Evolutionary conservation across 164 flowering plant genomes (phyloP).

Genomic region (Houttuynia cordata): DNA sequence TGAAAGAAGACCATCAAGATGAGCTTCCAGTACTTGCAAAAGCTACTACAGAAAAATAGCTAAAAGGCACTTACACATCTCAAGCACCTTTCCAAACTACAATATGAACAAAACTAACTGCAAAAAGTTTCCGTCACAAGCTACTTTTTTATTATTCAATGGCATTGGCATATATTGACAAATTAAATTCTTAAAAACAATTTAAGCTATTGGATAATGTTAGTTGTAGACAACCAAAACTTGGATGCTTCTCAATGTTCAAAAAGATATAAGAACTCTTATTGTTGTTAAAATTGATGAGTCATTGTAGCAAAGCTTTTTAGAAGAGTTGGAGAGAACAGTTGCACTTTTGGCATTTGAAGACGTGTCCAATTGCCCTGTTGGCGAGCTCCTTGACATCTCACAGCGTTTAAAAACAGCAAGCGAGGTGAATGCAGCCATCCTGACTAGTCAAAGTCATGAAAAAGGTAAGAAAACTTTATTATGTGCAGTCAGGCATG

Average conservation of each 20-base stretch:
- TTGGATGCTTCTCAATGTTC: too few relatives aligned
- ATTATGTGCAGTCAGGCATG: background rate
- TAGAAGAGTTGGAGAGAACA: conserved; percentile 92
- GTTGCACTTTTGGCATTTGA: conserved; percentile 87
- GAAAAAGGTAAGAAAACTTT: conserved; percentile 56
- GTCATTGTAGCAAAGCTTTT: conserved; percentile 62
- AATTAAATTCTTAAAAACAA: too few relatives aligned
- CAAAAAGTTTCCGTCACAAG: background rate
- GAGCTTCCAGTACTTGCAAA: background rate
- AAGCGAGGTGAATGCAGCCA: conserved; percentile 95
- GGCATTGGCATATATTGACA: too few relatives aligned
- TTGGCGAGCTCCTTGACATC: conserved; percentile 79
- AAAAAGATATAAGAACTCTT: too few relatives aligned
- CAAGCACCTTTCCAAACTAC: background rate
- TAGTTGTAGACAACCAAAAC: too few relatives aligned
- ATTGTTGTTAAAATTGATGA: background rate
- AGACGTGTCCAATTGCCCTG: conserved; percentile 78
- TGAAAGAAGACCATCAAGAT: background rate
- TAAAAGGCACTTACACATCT: background rate
- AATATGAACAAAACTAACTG: background rate
- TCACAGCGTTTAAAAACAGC: conserved; percentile 91
- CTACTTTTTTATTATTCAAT: too few relatives aligned
- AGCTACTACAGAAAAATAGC: background rate
- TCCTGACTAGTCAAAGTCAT: conserved; percentile 96
- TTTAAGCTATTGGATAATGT: too few relatives aligned